phyloP scores from a whole-genome alignment of 257 asterid species.

The Solanum tarijense region DNA sequence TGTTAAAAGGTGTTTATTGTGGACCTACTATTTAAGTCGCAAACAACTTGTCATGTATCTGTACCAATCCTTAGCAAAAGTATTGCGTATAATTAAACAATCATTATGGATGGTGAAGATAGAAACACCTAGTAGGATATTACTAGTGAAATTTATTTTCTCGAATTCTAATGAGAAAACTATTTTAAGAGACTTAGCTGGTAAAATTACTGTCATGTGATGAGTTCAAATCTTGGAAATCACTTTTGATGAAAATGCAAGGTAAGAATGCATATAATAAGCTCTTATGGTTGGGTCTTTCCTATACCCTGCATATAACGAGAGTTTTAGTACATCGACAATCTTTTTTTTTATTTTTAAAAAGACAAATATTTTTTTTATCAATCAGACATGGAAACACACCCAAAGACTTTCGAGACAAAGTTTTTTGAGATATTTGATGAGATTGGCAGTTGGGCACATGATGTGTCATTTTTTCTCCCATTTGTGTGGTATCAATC shows the following conservation, averaged over 20 bases:
- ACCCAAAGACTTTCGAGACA: neutral
- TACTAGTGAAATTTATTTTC: neutral
- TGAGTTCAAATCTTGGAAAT: accelerated
- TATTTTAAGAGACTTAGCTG: too few species aligned
- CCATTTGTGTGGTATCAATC: neutral
- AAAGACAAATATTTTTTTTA: too few species aligned
- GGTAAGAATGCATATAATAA: neutral
- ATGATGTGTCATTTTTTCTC: neutral
- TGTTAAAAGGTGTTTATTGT: neutral
- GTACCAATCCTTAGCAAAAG: neutral
- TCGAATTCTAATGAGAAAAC: too few species aligned
- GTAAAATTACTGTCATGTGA: too few species aligned
- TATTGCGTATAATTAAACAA: neutral
- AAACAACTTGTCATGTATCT: neutral
- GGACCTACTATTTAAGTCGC: neutral
- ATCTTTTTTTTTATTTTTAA: too few species aligned
- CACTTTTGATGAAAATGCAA: too few species aligned
- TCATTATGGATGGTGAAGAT: neutral
- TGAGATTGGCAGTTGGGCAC: neutral
- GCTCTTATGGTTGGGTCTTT: too few species aligned
- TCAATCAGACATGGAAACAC: too few species aligned
- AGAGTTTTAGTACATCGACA: neutral
- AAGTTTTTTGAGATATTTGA: neutral
- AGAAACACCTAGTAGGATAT: neutral
- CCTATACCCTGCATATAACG: neutral